Percentiles rank a stretch among this genome's conserved stretches.
These are phyloP conservation scores for Phyllosticta citrichinensis DNA, from an alignment of 2,329 filamentous ascomycete species.

Conservation along the genomic window DNA sequence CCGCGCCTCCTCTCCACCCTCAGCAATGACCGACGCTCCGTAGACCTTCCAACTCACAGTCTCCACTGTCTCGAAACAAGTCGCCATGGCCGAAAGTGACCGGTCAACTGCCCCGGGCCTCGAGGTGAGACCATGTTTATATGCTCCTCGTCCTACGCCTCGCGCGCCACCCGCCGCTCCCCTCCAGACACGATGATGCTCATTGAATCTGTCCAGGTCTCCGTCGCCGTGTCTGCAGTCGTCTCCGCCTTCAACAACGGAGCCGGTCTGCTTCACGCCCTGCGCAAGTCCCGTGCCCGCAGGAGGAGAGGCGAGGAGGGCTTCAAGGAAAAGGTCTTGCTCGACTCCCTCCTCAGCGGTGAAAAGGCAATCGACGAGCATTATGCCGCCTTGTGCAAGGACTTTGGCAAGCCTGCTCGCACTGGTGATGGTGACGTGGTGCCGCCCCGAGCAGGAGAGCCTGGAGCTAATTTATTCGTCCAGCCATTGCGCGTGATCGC, in stretches of 20 bases:
- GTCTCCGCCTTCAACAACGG: slow-evolving; percentile 34
- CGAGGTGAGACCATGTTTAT: not conserved
- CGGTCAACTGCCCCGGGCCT: not conserved
- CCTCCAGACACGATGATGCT: not conserved
- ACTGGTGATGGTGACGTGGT: slow-evolving; percentile 29
- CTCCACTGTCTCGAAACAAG: not conserved
- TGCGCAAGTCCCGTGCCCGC: slow-evolving; percentile 22
- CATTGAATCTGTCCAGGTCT: slow-evolving; percentile 19
- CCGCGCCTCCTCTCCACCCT: not conserved
- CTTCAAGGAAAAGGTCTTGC: slow-evolving; percentile 28
- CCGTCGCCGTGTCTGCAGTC: slow-evolving; percentile 33
- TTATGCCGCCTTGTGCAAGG: slow-evolving; percentile 24
- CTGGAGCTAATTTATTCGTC: slow-evolving; percentile 7
- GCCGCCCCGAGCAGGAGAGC: not conserved
- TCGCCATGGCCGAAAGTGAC: not conserved
- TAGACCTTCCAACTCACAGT: not conserved
- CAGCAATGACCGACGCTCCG: not conserved
- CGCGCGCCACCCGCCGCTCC: no score
- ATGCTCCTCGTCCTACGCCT: not conserved
- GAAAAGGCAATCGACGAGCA: slow-evolving; percentile 25
- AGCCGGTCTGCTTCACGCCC: slow-evolving; percentile 26
- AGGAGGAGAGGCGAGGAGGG: slow-evolving; percentile 21
- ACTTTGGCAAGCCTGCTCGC: slow-evolving; percentile 26
- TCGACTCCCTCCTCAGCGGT: slow-evolving; percentile 28
- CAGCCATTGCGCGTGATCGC: slow-evolving; percentile 27